A percentile compares a stretch with the other conserved stretches of the same genome.
These are phyloP conservation scores for Strobilomyces echinocephalus DNA, from an alignment of 768 basidiomycete species.

Conservation along the genomic window DNA sequence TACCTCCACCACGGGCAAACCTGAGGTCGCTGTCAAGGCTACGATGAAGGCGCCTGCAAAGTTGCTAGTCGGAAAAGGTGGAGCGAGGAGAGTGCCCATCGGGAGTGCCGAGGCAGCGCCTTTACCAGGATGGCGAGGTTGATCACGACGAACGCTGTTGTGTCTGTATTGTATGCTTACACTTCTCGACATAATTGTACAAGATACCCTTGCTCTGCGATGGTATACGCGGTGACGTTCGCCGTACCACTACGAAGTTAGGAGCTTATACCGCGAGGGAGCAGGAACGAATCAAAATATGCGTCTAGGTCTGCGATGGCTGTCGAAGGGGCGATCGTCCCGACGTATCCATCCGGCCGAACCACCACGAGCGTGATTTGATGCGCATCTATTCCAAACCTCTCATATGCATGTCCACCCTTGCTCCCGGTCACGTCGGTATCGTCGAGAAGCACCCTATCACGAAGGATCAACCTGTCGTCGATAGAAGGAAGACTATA, in stretches of 20 bases:
- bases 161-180: conserved; percentile 13
- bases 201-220: conserved; percentile 14
- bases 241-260: too few species aligned
- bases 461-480: not conserved
- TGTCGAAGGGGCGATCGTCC: conserved; percentile 29
- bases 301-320: conserved; percentile 32
- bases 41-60: conserved; percentile 24
- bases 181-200: conserved; percentile 17
- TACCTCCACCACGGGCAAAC: conserved; percentile 7
- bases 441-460: conserved; percentile 36
- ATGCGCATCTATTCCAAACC: conserved; percentile 29
- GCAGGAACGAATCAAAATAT: conserved; percentile 50
- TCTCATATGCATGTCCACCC: conserved; percentile 34
- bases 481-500: not conserved
- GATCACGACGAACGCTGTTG: conserved; percentile 2
- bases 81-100: conserved; percentile 63
- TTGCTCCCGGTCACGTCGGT: conserved; percentile 25
- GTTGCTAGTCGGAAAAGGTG: conserved; percentile 37
- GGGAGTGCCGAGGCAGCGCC: conserved; percentile 61
- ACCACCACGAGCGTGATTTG: conserved; percentile 34
- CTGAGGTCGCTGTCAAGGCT: conserved; percentile 9
- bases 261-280: conserved; percentile 3
- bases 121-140: conserved; percentile 48
- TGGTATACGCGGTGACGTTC: too few species aligned
- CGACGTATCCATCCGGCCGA: conserved; percentile 40